phyloP scores from a whole-genome alignment of 139 green algal species.

The Picochlorum sp. region DNA sequence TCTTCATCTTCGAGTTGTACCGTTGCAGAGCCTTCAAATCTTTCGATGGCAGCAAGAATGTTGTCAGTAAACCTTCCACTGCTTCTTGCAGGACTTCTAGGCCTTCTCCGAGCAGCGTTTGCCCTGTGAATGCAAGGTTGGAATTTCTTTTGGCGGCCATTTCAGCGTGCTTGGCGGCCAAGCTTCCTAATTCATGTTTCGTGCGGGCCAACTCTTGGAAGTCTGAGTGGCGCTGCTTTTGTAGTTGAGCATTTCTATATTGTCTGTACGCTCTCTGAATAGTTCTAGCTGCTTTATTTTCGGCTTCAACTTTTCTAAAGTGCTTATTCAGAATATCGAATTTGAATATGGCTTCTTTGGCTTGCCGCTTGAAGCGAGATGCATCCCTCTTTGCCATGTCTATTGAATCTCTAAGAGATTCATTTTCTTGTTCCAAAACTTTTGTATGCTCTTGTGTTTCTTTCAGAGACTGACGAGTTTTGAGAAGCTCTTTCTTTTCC shows the following conservation, averaged over 20 bases:
- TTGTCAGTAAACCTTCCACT: conserved; percentile 32
- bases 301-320: neutral
- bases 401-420: neutral
- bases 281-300: conserved; percentile 20
- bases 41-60: conserved; percentile 39
- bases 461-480: too few species aligned
- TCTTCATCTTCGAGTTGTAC: neutral
- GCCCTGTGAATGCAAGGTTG: conserved; percentile 39
- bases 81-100: conserved; percentile 34
- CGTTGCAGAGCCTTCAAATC: conserved; percentile 17
- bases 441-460: too few species aligned
- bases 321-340: conserved; percentile 1
- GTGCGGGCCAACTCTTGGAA: conserved; percentile 8
- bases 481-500: too few species aligned
- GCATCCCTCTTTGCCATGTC: neutral
- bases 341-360: neutral
- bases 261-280: conserved; percentile 33
- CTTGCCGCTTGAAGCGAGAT: neutral
- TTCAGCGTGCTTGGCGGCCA: conserved; percentile 27
- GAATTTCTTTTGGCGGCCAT: conserved; percentile 22
- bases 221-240: conserved; percentile 2
- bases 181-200: conserved; percentile 13
- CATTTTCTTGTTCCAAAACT: neutral
- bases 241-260: neutral
- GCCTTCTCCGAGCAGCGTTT: conserved; percentile 35